Conservation (phyloP, 2,329 filamentous ascomycete genomes). For the Sphaerulina musiva region DNA sequence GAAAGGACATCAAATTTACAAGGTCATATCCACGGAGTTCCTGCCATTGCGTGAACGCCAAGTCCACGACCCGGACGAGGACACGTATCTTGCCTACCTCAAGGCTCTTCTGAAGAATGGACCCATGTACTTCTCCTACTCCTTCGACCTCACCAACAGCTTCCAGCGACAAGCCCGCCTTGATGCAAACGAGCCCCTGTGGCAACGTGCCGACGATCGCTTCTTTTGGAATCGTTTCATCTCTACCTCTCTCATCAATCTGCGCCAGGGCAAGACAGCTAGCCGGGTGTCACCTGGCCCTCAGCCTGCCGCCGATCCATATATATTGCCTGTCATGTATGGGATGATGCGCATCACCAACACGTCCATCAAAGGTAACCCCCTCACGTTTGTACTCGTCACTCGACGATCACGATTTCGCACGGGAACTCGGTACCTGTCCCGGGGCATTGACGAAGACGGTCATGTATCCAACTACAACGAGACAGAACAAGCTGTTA, state of each 20-base stretch:
- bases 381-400: constrained; percentile 79
- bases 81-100: constrained; percentile 77
- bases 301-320: constrained; percentile 77
- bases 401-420: constrained; percentile 82
- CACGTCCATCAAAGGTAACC: constrained; percentile 76
- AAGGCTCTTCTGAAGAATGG: constrained; percentile 74
- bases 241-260: constrained; percentile 84
- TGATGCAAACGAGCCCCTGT: constrained; percentile 66
- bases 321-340: constrained; percentile 90
- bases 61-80: constrained; percentile 88
- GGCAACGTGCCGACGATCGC: constrained; percentile 88
- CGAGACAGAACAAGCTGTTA: constrained; percentile 88
- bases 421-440: constrained; percentile 90
- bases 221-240: constrained; percentile 99
- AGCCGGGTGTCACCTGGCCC: constrained; percentile 59
- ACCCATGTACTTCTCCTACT: constrained; percentile 98
- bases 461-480: constrained; percentile 99
- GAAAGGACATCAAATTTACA: constrained; percentile 95
- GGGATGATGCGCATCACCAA: constrained; percentile 89
- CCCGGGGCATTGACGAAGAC: constrained; percentile 84
- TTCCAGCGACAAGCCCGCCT: constrained; percentile 87
- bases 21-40: constrained; percentile 83
- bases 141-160: constrained; percentile 89
- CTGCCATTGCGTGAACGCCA: constrained; percentile 87
- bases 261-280: constrained; percentile 57